Base-by-base conservation (phyloP, 352 stramenopile species). In the Pilasporangium apinafurcum region DNA sequence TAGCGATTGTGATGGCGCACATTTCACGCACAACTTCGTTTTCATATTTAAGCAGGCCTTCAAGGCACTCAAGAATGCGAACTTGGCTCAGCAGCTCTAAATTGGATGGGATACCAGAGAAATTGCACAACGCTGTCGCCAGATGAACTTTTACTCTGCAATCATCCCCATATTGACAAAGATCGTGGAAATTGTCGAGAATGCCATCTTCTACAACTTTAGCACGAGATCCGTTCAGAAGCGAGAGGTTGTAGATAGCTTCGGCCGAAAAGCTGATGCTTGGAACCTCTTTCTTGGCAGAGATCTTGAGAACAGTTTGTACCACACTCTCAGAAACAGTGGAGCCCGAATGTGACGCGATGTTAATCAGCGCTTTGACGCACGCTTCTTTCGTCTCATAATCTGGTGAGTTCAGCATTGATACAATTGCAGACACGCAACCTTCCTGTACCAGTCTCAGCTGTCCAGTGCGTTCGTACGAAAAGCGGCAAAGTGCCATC, bases 301-400 rank as follows among this genome's bases (percentile, higher is more conserved):
- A 78, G 21, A 90, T 76, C 30, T 88, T 88, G 43, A 86, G 60
- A 21, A 92, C 78, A 2, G 78, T 71, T 26, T 89, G 75, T 9
- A 89, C 75, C 41, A 90, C 80, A 14, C 68, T 88, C 37, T 92
- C 80, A 1, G 77, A 67, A 0, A 92, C 74, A 0, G 66, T 42
- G 0, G 68, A 46, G 18, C 72, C 73, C 2, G 75, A 86, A 21
- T 76, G 63, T 3, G 74, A 90, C 1, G 77, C 74, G 26, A 92
- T 87, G 55, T 92, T 92, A 50, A 92, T 81, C n/a, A 90, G 62
- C 7, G 80, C 64, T 45, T 90, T 92, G n/a, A 92, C 64, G 31
- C 80, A 88, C 1, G 80, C 72, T 44, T 92, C 80, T 44, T 90
- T 92, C 1, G 80, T 90, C 29, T 86, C 74, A n/a, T 66, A 53